phyloP scores from a whole-genome alignment of 176 grass and related monocot genomes.

The Zoysia pacifica region DNA sequence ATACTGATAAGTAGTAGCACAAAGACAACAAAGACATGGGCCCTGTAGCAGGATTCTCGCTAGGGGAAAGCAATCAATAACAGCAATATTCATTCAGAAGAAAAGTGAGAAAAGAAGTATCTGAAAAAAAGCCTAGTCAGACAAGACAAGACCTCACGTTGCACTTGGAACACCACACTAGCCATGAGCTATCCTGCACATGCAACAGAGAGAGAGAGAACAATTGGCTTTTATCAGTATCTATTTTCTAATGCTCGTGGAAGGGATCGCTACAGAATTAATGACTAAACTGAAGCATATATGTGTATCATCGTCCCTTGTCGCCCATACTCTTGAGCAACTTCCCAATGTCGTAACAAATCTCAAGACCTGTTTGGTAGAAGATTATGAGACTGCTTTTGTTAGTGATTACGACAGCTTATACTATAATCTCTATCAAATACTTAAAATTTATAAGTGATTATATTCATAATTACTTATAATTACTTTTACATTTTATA shows the following conservation, averaged over 20 bases:
- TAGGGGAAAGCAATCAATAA: conserved; percentile 32
- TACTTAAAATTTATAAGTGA: too few relatives aligned
- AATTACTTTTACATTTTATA: too few relatives aligned
- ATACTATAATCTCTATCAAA: too few relatives aligned
- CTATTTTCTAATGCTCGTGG: conserved; percentile 12
- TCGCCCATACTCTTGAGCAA: conserved; percentile 54
- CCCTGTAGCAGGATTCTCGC: conserved; percentile 51
- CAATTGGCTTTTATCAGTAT: conserved; percentile 8
- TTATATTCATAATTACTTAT: too few relatives aligned
- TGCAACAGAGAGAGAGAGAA: conserved; percentile 5
- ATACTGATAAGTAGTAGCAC: conserved; percentile 34
- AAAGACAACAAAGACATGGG: conserved; percentile 33
- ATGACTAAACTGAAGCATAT: background rate
- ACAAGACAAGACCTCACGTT: conserved; percentile 48
- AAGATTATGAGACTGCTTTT: too few relatives aligned
- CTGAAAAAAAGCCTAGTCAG: conserved; percentile 12
- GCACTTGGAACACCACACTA: conserved; percentile 18
- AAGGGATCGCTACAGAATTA: conserved; percentile 11
- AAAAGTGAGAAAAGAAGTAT: conserved; percentile 22
- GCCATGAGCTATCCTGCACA: conserved; percentile 17
- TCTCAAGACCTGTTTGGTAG: conserved; percentile 19
- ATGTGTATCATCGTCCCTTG: conserved; percentile 34
- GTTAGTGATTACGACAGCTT: too few relatives aligned
- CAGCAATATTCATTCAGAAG: conserved; percentile 38
- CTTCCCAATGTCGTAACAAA: conserved; percentile 48